A percentile compares a stretch with the other conserved stretches of the same genome.
phyloP scores from a whole-genome alignment of 1,284 basidiomycete genomes.

The Trichosporon faecale region DNA sequence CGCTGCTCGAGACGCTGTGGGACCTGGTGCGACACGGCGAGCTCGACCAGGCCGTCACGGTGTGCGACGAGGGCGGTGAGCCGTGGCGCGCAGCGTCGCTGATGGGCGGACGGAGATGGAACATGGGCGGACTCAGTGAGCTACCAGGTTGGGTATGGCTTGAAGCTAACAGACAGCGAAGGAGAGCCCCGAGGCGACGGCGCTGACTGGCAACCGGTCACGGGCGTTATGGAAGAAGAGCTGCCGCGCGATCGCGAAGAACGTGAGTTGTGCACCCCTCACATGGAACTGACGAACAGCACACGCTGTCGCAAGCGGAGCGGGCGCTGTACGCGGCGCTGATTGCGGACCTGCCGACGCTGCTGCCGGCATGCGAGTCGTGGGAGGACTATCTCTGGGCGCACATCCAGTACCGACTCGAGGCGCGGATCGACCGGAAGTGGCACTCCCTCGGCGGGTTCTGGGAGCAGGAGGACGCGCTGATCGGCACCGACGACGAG shows the following conservation, averaged over 20 bases:
- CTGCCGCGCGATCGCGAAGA: conserved; percentile 72
- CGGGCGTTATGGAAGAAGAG: conserved; percentile 79
- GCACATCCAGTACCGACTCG: conserved; percentile 76
- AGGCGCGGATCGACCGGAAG: conserved; percentile 56
- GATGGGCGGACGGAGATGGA: conserved; percentile 53
- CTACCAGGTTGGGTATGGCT: background rate
- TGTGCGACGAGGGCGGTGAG: conserved; percentile 79
- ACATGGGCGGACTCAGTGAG: conserved; percentile 47
- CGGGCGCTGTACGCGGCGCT: conserved; percentile 83
- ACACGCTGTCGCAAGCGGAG: conserved; percentile 68
- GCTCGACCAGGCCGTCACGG: conserved; percentile 74
- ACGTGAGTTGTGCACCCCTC: conserved; percentile 56
- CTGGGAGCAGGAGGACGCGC: conserved; percentile 46
- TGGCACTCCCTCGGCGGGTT: conserved; percentile 49
- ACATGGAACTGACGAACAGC: conserved; percentile 52
- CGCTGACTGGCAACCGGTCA: conserved; percentile 62
- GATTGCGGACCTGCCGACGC: conserved; percentile 73
- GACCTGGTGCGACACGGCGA: conserved; percentile 58
- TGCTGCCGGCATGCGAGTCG: conserved; percentile 71
- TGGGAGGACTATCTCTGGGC: conserved; percentile 98
- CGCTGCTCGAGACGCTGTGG: conserved; percentile 45
- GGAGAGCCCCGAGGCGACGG: conserved; percentile 40
- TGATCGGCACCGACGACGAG: conserved; percentile 35
- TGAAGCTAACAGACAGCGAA: conserved; percentile 45
- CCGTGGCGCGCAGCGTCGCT: conserved; percentile 66